These are phyloP conservation scores for Nakaseomyces kungkrabaensis DNA, from an alignment of 1,139 yeast species.

Conservation along the genomic window DNA sequence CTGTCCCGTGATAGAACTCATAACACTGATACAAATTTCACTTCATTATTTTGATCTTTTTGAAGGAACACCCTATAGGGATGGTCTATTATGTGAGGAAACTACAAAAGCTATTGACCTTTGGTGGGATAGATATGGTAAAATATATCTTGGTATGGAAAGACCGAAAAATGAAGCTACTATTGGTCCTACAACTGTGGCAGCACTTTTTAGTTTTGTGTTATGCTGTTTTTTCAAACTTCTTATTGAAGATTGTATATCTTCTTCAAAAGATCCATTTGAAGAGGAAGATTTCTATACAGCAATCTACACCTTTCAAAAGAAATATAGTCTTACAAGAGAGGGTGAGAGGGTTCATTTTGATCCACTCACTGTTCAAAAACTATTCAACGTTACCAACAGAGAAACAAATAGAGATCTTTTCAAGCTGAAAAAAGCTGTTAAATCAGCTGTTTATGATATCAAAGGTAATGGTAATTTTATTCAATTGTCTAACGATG, in stretches of 20 bases:
- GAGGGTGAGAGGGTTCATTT: slow-evolving; percentile 44
- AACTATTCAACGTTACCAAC: slow-evolving; percentile 50
- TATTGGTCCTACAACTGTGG: slow-evolving; percentile 52
- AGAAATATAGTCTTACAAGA: slow-evolving; percentile 35
- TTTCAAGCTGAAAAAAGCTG: slow-evolving; percentile 55
- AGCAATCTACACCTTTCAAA: slow-evolving; percentile 59
- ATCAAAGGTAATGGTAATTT: slow-evolving; percentile 35
- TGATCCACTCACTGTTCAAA: slow-evolving; percentile 53
- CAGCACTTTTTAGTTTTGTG: slow-evolving; percentile 55
- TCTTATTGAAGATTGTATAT: slow-evolving; percentile 58
- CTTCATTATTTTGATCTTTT: slow-evolving; percentile 69
- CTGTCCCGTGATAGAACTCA: slow-evolving; percentile 50
- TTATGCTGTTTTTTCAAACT: slow-evolving; percentile 59
- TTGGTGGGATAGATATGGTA: slow-evolving; percentile 82
- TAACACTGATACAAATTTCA: slow-evolving; percentile 62
- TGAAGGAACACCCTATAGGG: slow-evolving; percentile 54
- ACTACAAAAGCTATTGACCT: slow-evolving; percentile 60
- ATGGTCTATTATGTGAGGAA: slow-evolving; percentile 71
- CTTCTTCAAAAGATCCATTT: slow-evolving; percentile 75
- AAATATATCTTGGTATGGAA: slow-evolving; percentile 39
- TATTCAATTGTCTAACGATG: slow-evolving; percentile 35
- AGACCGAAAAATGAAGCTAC: slow-evolving; percentile 39
- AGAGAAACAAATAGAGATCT: slow-evolving; percentile 42
- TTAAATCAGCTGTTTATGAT: slow-evolving; percentile 69
- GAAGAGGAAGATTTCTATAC: slow-evolving; percentile 59